A percentile compares a stretch with the other conserved stretches of the same genome.
Conservation (phyloP, 352 stramenopile species). For the Phytophthora boehmeriae region DNA sequence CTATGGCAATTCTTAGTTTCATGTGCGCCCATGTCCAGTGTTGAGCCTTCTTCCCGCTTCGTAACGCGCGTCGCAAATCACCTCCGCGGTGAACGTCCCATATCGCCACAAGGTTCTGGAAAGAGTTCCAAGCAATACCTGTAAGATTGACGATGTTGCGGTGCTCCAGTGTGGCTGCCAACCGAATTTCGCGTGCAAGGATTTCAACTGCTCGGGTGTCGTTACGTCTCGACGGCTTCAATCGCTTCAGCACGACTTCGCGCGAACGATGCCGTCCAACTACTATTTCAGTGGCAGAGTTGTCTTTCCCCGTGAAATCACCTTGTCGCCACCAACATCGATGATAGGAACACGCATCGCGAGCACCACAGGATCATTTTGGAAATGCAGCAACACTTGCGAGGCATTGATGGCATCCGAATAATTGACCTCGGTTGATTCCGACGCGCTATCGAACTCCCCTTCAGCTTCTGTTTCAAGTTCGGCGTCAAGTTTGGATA, state of each 20-base stretch:
- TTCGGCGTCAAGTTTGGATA: conserved; percentile 24
- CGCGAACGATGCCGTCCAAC: conserved; percentile 36
- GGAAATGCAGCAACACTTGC: conserved; percentile 51
- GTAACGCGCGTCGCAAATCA: conserved; percentile 40
- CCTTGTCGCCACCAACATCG: conserved; percentile 47
- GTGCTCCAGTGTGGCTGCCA: conserved; percentile 56
- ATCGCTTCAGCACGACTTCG: conserved; percentile 55
- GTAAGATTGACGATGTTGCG: conserved; percentile 62
- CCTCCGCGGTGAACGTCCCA: conserved; percentile 51
- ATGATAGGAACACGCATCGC: conserved; percentile 56
- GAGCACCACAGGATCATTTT: conserved; percentile 51
- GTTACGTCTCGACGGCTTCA: conserved; percentile 43
- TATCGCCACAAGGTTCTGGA: conserved; percentile 58
- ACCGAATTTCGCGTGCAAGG: conserved; percentile 60
- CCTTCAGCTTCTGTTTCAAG: conserved; percentile 23
- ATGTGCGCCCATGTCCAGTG: conserved; percentile 50
- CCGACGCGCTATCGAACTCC: conserved; percentile 15
- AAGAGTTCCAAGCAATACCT: conserved; percentile 65
- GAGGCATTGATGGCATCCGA: conserved; percentile 54
- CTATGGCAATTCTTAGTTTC: conserved; percentile 57
- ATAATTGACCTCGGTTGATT: conserved; percentile 33
- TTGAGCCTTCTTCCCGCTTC: conserved; percentile 24
- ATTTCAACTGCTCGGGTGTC: conserved; percentile 56
- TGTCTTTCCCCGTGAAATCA: conserved; percentile 41
- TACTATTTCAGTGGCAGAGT: conserved; percentile 44